phyloP scores from a whole-genome alignment of 352 stramenopile species.

The Pilasporangium apinafurcum region DNA sequence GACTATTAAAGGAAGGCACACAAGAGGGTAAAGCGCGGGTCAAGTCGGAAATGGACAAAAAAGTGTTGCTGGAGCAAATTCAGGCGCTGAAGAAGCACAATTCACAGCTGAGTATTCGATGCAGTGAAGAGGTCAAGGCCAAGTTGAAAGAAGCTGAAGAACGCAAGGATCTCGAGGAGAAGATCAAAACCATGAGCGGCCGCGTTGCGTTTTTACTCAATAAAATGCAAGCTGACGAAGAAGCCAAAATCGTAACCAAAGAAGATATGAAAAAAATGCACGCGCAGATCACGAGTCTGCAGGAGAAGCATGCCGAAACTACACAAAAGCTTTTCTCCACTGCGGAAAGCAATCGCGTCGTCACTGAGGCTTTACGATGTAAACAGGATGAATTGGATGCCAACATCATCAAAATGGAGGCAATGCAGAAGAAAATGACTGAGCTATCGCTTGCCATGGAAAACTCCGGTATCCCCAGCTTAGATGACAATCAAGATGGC shows the following conservation, averaged over 20 bases:
- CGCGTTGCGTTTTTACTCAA: constrained; percentile 94
- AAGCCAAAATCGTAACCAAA: constrained; percentile 89
- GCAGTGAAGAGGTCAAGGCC: constrained; percentile 90
- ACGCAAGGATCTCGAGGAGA: constrained; percentile 90
- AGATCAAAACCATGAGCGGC: constrained; percentile 90
- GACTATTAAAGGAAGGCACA: constrained; percentile 91
- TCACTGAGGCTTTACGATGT: constrained; percentile 87
- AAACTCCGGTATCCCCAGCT: constrained; percentile 26
- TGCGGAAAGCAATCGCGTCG: constrained; percentile 90
- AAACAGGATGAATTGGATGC: constrained; percentile 90
- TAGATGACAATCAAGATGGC: constrained; percentile 17
- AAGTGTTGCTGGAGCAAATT: constrained; percentile 92
- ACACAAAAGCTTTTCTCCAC: constrained; percentile 86
- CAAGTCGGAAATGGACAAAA: constrained; percentile 93
- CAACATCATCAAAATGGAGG: constrained; percentile 73
- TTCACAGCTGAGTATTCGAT: constrained; percentile 86
- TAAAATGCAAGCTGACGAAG: constrained; percentile 95
- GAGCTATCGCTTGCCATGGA: constrained; percentile 52
- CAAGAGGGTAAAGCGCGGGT: constrained; percentile 91
- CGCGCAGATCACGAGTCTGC: constrained; percentile 83
- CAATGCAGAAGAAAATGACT: constrained; percentile 68
- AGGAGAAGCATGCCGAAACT: constrained; percentile 87
- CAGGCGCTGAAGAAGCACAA: constrained; percentile 95
- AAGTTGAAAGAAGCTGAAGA: constrained; percentile 91
- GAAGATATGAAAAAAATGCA: constrained; percentile 95